Conservation (phyloP, 768 basidiomycete genomes). For the Sporobolomyces phaffii region DNA sequence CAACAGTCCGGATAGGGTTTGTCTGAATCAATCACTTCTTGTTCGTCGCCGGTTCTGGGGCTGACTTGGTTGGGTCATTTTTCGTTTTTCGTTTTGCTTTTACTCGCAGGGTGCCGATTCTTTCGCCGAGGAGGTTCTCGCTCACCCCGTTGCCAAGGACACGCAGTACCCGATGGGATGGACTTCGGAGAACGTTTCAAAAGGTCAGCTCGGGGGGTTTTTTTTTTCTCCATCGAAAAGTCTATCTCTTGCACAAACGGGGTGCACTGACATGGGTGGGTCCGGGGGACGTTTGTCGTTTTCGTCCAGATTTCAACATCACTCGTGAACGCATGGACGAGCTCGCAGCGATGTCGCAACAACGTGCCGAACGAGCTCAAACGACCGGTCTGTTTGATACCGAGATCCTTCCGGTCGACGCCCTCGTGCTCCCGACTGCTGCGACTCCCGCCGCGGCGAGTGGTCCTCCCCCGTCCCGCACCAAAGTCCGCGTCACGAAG, state of each 20-base stretch:
- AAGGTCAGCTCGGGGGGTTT: slow-evolving; percentile 1
- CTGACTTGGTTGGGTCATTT: slow-evolving; percentile 47
- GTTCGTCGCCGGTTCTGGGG: background rate
- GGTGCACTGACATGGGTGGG: too few species aligned
- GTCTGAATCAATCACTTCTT: background rate
- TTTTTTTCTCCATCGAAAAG: too few species aligned
- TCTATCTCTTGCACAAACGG: too few species aligned
- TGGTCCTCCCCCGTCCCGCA: slow-evolving; percentile 49
- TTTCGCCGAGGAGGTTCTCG: slow-evolving; percentile 62
- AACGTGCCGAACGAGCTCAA: slow-evolving; percentile 72
- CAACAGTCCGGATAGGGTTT: background rate
- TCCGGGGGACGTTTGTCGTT: too few species aligned
- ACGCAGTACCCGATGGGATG: slow-evolving; percentile 62
- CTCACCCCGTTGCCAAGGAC: slow-evolving; percentile 66
- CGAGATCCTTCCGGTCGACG: slow-evolving; percentile 70
- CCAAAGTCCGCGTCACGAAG: slow-evolving; percentile 62
- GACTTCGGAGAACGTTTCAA: slow-evolving; percentile 83
- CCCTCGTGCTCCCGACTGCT: slow-evolving; percentile 51
- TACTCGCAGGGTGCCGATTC: slow-evolving; percentile 56
- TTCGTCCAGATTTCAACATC: slow-evolving; percentile 58
- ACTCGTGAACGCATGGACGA: slow-evolving; percentile 71
- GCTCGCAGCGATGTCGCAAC: slow-evolving; percentile 77
- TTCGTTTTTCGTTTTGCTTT: too few species aligned
- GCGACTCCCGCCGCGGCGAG: slow-evolving; percentile 71
- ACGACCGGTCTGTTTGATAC: slow-evolving; percentile 72